phyloP scores from a whole-genome alignment of 352 stramenopile species.

The Pythium monospermum region DNA sequence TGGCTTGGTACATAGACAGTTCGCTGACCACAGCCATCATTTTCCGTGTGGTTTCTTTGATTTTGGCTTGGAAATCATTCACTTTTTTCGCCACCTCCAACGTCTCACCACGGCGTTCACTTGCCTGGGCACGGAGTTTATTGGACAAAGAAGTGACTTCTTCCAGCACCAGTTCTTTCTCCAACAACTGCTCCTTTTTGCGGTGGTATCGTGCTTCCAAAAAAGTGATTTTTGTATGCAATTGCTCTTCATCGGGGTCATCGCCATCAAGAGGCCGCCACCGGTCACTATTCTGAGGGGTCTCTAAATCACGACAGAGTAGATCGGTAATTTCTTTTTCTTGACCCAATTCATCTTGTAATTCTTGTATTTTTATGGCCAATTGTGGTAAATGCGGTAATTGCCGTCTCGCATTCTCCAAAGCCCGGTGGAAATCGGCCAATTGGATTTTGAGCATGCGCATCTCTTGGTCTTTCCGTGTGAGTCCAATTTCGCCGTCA shows the following conservation, averaged over 20 bases:
- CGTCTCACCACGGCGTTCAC: constrained; percentile 66
- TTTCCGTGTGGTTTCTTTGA: constrained; percentile 88
- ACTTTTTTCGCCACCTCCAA: constrained; percentile 84
- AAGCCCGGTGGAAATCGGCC: constrained; percentile 55
- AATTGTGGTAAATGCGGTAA: constrained; percentile 79
- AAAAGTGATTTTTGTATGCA: constrained; percentile 78
- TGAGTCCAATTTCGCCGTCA: constrained; percentile 74
- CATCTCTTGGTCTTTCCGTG: constrained; percentile 78
- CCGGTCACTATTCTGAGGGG: constrained; percentile 80
- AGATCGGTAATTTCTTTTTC: constrained; percentile 87
- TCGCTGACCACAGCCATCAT: constrained; percentile 95
- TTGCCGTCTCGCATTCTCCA: constrained; percentile 69
- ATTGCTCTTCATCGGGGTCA: constrained; percentile 87
- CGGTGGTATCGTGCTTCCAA: constrained; percentile 83
- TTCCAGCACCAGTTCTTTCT: constrained; percentile 94
- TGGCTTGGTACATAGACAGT: constrained; percentile 94
- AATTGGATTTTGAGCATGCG: constrained; percentile 75
- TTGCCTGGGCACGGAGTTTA: constrained; percentile 80
- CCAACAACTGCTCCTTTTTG: constrained; percentile 91
- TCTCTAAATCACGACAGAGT: constrained; percentile 89
- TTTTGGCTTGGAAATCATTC: constrained; percentile 87
- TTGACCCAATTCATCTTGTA: constrained; percentile 80
- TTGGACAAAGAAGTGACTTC: constrained; percentile 87
- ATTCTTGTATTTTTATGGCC: constrained; percentile 67
- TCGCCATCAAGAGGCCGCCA: constrained; percentile 87